A percentile compares a stretch with the other conserved stretches of the same genome.
Evolutionary conservation across 192 early-diverging fungal genomes (phyloP).

Genomic region (Linnemannia schmuckeri): DNA sequence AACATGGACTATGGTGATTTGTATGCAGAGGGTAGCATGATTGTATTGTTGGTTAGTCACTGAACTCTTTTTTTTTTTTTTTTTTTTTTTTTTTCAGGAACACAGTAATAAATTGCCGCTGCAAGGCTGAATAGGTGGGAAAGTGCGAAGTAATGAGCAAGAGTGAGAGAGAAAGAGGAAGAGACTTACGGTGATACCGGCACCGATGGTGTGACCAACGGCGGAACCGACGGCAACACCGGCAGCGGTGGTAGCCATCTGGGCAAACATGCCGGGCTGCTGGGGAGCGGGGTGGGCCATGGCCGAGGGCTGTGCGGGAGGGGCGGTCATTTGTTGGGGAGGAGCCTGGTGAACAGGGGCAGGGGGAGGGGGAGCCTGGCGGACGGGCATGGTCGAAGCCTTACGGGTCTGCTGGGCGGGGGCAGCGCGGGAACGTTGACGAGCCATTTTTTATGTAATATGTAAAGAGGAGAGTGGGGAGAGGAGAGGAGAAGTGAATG

Average conservation of each 20-base stretch:
- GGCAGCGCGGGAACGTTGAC: constrained; percentile 62
- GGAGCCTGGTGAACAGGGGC: constrained; percentile 53
- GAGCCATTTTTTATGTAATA: constrained; percentile 28
- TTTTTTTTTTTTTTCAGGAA: not conserved
- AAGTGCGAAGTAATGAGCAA: constrained; percentile 51
- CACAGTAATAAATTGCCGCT: not conserved
- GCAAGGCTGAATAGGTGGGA: not conserved
- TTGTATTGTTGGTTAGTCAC: not conserved
- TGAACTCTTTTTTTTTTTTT: not conserved
- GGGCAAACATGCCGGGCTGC: constrained; percentile 82
- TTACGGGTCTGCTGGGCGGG: constrained; percentile 65
- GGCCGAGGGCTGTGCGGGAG: constrained; percentile 61
- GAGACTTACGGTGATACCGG: constrained; percentile 86
- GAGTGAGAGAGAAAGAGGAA: constrained; percentile 9
- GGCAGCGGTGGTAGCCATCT: constrained; percentile 95
- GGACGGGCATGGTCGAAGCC: constrained; percentile 70
- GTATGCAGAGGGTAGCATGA: not conserved
- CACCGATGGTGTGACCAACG: constrained; percentile 90
- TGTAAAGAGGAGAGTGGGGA: not conserved
- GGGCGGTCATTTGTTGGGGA: constrained; percentile 55
- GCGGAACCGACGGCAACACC: constrained; percentile 92
- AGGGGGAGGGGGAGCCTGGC: constrained; percentile 69
- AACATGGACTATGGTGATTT: constrained; percentile 58
- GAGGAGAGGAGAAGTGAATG: not conserved
- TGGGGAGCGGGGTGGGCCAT: constrained; percentile 70